Conservation (phyloP, 345 rosid species). For the Salix caprea region DNA sequence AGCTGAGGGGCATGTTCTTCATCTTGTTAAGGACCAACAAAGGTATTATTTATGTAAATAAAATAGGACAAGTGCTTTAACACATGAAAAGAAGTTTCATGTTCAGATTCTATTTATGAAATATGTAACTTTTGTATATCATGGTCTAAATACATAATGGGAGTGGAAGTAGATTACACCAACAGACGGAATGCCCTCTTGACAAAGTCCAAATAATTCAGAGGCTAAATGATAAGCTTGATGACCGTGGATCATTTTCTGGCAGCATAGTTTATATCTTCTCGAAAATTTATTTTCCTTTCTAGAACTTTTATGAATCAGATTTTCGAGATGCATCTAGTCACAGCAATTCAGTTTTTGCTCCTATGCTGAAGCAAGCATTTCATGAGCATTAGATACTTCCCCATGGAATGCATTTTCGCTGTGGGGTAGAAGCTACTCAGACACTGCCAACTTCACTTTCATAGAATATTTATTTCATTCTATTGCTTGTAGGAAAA, state of each 20-base stretch:
- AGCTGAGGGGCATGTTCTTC: slow-evolving; percentile 50
- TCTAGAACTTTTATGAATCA: neutral
- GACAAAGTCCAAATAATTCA: neutral
- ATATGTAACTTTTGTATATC: neutral
- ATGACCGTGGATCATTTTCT: neutral
- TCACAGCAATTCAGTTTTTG: neutral
- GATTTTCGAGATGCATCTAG: neutral
- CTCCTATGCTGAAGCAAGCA: neutral
- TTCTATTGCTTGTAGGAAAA: slow-evolving; percentile 47
- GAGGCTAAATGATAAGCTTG: neutral
- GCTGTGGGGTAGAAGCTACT: too few species aligned
- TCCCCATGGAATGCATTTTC: neutral
- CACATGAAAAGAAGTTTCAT: neutral
- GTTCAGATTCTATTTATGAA: neutral
- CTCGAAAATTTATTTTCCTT: neutral
- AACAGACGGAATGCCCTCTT: neutral
- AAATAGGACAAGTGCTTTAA: neutral
- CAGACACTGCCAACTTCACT: too few species aligned
- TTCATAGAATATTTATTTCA: neutral
- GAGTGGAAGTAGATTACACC: neutral
- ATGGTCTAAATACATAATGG: neutral
- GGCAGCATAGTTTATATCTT: neutral
- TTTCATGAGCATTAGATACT: neutral
- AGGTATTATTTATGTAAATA: slow-evolving; percentile 37
- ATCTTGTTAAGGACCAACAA: slow-evolving; percentile 72